Evolutionary conservation across 2,329 filamentous ascomycete species (phyloP), one percentile per base, ranked within the genome.

Genomic region (Canariomyces notabilis): DNA sequence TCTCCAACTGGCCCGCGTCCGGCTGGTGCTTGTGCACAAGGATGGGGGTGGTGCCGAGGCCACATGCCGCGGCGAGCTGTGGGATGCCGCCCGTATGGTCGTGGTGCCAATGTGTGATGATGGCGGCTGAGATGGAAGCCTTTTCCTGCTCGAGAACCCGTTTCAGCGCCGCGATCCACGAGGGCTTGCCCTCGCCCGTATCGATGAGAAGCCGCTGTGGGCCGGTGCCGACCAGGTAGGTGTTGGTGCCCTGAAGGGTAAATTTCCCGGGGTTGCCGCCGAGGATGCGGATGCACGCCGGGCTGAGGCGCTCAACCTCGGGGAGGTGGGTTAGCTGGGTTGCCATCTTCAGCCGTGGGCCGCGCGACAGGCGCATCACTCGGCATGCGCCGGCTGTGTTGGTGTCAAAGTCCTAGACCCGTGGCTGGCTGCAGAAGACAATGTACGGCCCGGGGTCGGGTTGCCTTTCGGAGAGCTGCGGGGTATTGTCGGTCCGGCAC

Each of bases 81-180:
- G 69, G 63, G 19, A 96, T 77, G 6, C 93, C 93, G 19, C 82
- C 79, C 6, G 83, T 76, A 61, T 98, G 93, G 61, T 98, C 93
- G 34, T 71, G 77, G 62, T 98, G 93, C 89, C 90, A 95, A 65
- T 98, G 93, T 0, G 90, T 94, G 39, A 98, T 73, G 18, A 98
- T 72, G 0, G 83, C 82, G 15, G 74, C 70, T n/a, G 79, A 72
- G 19, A 97, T 71, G 0, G 72, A 77, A 16, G 85, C 84, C 19
- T 82, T 75, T 62, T 95, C 87, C 19, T 79, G 68, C 6, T 72
- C 64, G 2, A 97, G 74, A 0, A 83, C 79, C 4, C 72, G 67
- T 53, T 78, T 76, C 29, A 98, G 67, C 0, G 79, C 76, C 0
- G 74, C 65, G 34, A 80, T 74, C 91, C 91, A 98, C 26, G 77